Conservation (phyloP, 129 eudicot species). For the Scalesia atractyloides region DNA sequence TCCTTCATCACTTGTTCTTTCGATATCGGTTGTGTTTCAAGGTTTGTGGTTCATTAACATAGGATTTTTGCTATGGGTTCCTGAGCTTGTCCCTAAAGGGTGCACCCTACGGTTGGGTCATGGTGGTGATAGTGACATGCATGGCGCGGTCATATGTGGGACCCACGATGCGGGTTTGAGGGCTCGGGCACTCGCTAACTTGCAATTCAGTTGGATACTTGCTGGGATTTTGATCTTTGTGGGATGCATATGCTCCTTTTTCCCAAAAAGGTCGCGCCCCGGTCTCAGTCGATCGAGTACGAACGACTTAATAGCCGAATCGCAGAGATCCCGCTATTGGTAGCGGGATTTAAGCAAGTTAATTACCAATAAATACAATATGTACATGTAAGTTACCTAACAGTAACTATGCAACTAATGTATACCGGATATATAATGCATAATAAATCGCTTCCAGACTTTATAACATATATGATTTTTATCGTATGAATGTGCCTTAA, state of each 20-base stretch:
- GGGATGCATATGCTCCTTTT: conserved; percentile 39
- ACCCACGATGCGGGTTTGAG: conserved; percentile 56
- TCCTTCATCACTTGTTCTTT: conserved; percentile 61
- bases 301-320: conserved; percentile 55
- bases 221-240: conserved; percentile 57
- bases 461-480: not conserved
- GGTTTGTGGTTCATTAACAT: conserved; percentile 84
- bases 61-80: conserved; percentile 83
- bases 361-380: conserved; percentile 23
- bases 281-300: conserved; percentile 47
- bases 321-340: conserved; percentile 47
- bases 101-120: conserved; percentile 44
- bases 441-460: not conserved
- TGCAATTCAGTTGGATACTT: conserved; percentile 91
- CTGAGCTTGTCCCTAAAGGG: conserved; percentile 62
- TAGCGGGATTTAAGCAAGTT: conserved; percentile 52
- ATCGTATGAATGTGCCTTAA: not conserved
- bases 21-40: conserved; percentile 70
- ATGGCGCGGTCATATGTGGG: conserved; percentile 68
- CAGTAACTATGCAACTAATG: conserved; percentile 6
- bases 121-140: conserved; percentile 40
- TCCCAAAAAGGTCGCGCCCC: conserved; percentile 30
- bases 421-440: not conserved
- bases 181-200: conserved; percentile 73
- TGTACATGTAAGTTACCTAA: not conserved